phyloP scores from a whole-genome alignment of 106 monocot genomes.

The Allium sativum region DNA sequence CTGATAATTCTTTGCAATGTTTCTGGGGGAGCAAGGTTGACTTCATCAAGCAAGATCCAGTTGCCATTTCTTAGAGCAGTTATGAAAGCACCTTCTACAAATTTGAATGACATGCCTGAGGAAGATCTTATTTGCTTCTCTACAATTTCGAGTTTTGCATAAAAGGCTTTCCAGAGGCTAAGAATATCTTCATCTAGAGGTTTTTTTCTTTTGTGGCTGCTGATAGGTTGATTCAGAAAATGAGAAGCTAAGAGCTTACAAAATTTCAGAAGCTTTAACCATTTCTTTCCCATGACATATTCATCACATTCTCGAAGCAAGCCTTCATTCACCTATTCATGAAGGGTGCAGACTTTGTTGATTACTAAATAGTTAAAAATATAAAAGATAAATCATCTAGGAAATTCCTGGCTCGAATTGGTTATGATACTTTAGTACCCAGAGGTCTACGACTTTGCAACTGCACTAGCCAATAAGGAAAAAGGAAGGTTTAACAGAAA shows the following conservation, averaged over 20 bases:
- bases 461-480: too few species aligned
- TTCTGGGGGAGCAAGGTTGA: conserved; percentile 93
- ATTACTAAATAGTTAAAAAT: too few species aligned
- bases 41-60: conserved; percentile 96
- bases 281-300: conserved; percentile 52
- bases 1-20: conserved; percentile 76
- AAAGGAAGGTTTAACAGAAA: too few species aligned
- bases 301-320: conserved; percentile 42
- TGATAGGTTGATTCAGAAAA: conserved; percentile 8
- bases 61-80: conserved; percentile 74
- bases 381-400: too few species aligned
- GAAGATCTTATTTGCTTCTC: conserved; percentile 47
- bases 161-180: conserved; percentile 53
- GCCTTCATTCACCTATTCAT: conserved; percentile 42
- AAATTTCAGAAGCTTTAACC: conserved; percentile 57
- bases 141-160: conserved; percentile 38
- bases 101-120: conserved; percentile 61
- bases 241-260: conserved; percentile 23
- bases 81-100: conserved; percentile 94
- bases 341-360: not conserved
- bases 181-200: conserved; percentile 34
- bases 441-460: too few species aligned
- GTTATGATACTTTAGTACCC: too few species aligned
- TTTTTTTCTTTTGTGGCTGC: conserved; percentile 62
- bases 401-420: not conserved